Base-by-base conservation (phyloP, 164 flowering plant genomes). In the Nelumbo lutea region DNA sequence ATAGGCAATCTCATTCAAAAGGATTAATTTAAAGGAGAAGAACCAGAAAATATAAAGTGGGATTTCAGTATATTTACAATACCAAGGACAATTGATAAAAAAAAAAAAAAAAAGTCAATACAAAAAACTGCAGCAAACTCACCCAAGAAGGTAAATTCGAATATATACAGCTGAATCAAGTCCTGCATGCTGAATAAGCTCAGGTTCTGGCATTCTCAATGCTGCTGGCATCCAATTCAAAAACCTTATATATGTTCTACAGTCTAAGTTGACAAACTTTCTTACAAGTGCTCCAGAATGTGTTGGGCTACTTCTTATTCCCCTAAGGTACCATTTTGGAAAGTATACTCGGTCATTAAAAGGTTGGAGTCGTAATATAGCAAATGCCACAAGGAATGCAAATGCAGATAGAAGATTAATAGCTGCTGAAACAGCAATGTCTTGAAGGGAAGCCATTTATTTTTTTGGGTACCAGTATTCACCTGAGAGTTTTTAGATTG, bases 271-370 rank as follows among this genome's bases (percentile, higher is more conserved):
- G 42, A 75, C 75, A 50, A 75, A 75, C 62, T 63, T 71, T 45
- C 42, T 5, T 43, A 63, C 71, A 59, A 74, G 43, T 50, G 77
- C 66, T 39, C 77, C 70, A 39, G 77, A 74, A 9, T 40, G 50
- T 45, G 59, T 39, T 9, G 78, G 78, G 61, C 78, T 71, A 48
- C 68, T 67, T 75, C 78, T 62, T 71, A 66, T 53, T 59, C 78
- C 78, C 64, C 68, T 75, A 6, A 75, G 65, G 67, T 75, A 75
- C 78, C 78, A 75, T 71, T 75, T 75, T 56, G 78, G 78, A 39
- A 75, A 75, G 46, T 75, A 75, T 15, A 75, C 78, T 47, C 78
- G 67, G 59, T 75, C 78, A 40, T 70, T 70, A 47, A 71, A 56
- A 41, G 78, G 78, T 58, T 75, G 78, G 44, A 75, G 42, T 11